Conservation (phyloP, 2,329 filamentous ascomycete genomes). For the Aspergillus sojae region DNA sequence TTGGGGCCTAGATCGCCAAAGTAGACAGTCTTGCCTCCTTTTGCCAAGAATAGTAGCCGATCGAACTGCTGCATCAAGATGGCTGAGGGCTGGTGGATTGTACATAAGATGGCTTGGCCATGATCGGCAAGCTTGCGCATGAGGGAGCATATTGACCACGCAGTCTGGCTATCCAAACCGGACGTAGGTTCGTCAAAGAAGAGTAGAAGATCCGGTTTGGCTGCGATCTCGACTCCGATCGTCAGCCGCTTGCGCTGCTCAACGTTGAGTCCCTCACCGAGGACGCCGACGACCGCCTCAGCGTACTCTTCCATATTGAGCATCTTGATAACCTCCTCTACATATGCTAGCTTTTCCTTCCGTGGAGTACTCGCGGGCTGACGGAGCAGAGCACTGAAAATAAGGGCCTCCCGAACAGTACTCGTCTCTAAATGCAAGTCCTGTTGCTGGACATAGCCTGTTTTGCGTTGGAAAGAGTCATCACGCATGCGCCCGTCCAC, state of each 20-base stretch:
- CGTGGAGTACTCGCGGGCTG: conserved; percentile 73
- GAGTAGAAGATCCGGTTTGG: conserved; percentile 81
- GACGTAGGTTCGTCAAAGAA: conserved; percentile 95
- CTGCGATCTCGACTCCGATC: conserved; percentile 89
- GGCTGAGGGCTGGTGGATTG: conserved; percentile 90
- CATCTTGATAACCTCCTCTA: conserved; percentile 84
- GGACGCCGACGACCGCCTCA: conserved; percentile 83
- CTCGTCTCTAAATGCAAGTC: conserved; percentile 82
- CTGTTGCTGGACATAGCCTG: conserved; percentile 73
- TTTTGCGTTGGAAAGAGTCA: conserved; percentile 65
- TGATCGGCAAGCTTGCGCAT: conserved; percentile 85
- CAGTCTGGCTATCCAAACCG: conserved; percentile 86
- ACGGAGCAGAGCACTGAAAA: conserved; percentile 80
- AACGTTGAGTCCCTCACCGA: conserved; percentile 70
- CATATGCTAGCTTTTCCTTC: conserved; percentile 78
- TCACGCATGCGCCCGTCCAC: conserved; percentile 74
- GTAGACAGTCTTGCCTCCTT: conserved; percentile 67
- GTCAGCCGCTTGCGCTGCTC: conserved; percentile 74
- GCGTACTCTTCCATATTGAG: conserved; percentile 87
- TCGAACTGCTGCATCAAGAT: conserved; percentile 86
- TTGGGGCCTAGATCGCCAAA: conserved; percentile 66
- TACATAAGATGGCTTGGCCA: conserved; percentile 90
- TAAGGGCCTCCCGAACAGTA: conserved; percentile 83
- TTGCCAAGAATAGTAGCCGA: conserved; percentile 62
- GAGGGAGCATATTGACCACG: conserved; percentile 83